Base-by-base conservation (phyloP, 2,329 filamentous ascomycete species). In the Fusarium phyllophilum region DNA sequence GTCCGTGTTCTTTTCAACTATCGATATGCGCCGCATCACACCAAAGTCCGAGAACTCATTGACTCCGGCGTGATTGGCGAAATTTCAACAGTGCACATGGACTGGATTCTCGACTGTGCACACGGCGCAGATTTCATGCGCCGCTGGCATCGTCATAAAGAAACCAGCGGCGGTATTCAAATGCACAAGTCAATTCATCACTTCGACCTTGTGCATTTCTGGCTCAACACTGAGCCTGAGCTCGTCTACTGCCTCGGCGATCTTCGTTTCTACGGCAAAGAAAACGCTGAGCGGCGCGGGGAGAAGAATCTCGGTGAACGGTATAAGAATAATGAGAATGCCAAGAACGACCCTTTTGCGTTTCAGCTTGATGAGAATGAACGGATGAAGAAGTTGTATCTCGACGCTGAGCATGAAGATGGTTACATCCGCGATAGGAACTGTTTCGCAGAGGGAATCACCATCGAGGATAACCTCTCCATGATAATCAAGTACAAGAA, bases 141-240 rank as follows among this genome's bases (percentile, higher is more conserved):
- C 9, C 88, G 89, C 13, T 91, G 89, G 89, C 89, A 91, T 77
- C 85, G 89, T 3, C 87, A 90, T 75, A 89, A 88, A 81, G 83
- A 84, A 26, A 91, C 90, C 77, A 88, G 86, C 56, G 89, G 89
- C 14, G 89, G 89, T 3, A 81, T 91, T 31, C 83, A 90, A 6
- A 88, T 91, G 69, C 89, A 91, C 81, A 91, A 91, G 78, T 88
- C 87, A 15, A 91, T 89, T 22, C 89, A 91, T 66, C 89, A 91
- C 75, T 91, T 91, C 70, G 89, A 91, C 77, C 83, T 91, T 12
- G 86, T 91, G 39, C 71, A 91, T 74, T 91, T 90, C 78, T 91
- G 89, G 89, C 84, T 91, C 48, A 83, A 85, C 56, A 89, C 86
- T 1, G 81, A 85, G 14, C 89, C 89, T 0, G 81, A 84, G 51